A percentile compares a stretch with the other conserved stretches of the same genome.
phyloP scores from a whole-genome alignment of 495 filamentous ascomycete genomes.

The Lophium mytilinum region DNA sequence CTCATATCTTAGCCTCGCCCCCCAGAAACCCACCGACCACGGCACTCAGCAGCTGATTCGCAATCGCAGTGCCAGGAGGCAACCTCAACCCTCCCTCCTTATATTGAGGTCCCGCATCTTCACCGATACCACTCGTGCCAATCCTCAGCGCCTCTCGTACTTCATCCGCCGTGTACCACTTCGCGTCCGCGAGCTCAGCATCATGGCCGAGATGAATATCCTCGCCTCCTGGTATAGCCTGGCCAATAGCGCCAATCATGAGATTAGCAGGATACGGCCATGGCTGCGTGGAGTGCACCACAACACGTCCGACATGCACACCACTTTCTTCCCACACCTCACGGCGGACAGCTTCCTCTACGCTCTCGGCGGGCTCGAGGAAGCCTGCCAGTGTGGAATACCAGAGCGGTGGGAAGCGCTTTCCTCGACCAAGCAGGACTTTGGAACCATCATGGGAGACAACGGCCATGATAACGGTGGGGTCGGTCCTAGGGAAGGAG shows the following conservation, averaged over 20 bases:
- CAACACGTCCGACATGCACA: slow-evolving; percentile 73
- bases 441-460: slow-evolving; percentile 64
- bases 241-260: slow-evolving; percentile 91
- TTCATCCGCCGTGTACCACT: slow-evolving; percentile 71
- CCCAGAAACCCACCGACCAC: slow-evolving; percentile 34
- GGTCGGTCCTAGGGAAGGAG: slow-evolving; percentile 88
- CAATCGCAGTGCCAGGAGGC: slow-evolving; percentile 41
- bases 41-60: slow-evolving; percentile 37
- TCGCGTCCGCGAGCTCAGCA: slow-evolving; percentile 81
- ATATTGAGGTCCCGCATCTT: slow-evolving; percentile 54
- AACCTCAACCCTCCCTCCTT: slow-evolving; percentile 46
- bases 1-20: slow-evolving; percentile 22
- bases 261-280: slow-evolving; percentile 84
- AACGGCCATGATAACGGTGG: slow-evolving; percentile 91
- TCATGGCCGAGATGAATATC: slow-evolving; percentile 76
- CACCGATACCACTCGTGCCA: slow-evolving; percentile 56
- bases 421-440: slow-evolving; percentile 76
- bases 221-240: slow-evolving; percentile 71
- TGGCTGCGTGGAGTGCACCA: slow-evolving; percentile 88
- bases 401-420: slow-evolving; percentile 75
- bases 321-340: slow-evolving; percentile 97
- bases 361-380: slow-evolving; percentile 85
- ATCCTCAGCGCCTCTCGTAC: slow-evolving; percentile 35
- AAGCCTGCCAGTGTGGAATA: slow-evolving; percentile 91
- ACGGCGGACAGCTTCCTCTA: slow-evolving; percentile 89